Base-by-base conservation (phyloP, 306 rosid genomes). In the Prunus armeniaca region DNA sequence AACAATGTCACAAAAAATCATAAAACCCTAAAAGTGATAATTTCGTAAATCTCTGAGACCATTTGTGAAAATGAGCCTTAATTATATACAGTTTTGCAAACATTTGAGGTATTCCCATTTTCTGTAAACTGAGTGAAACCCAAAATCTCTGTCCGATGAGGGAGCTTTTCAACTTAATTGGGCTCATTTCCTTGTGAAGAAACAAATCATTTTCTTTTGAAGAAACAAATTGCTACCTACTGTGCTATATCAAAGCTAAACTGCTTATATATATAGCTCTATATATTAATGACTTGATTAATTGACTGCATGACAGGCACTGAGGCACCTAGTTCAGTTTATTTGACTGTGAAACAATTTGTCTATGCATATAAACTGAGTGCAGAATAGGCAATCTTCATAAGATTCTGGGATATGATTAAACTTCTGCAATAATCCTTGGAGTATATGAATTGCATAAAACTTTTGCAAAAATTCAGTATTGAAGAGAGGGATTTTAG, bases 291-390 rank as follows among this genome's bases (percentile, higher is more conserved):
- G 30, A 32, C n/a, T 50, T 38, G 46, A 76, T 55, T 55, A 8
- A 5, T 32, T 17, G 15, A 49, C 18, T 5, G 7, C 15, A 60
- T 65, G 78, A 66, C 78, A 32, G 38, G 38, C 38, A 32, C 6
- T 4, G 6, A 86, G 83, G 63, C 83, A 86, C 84, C 79, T 83
- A 12, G 85, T 86, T 30, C 87, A 25, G 85, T 87, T 69, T 87
- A 86, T 76, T 61, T 86, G 79, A 86, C 83, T 17, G 87, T 83
- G 2, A 85, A 87, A n/a, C 87, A 86, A 75, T 83, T 86, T 57
- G 89, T 86, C 57, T 83, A 83, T 64, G 89, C 14, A 80, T 86
- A 67, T 62, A 78, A 86, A 63, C 83, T 83, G 77, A 83, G 87
- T 78, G 85, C 89, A 41, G 89, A 83, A 67, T 80, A 80, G 74